Percentiles rank a stretch among this genome's conserved stretches.
phyloP scores from a whole-genome alignment of 225 moss, liverwort and hornwort species.

The Rhytidiadelphus loreus region DNA sequence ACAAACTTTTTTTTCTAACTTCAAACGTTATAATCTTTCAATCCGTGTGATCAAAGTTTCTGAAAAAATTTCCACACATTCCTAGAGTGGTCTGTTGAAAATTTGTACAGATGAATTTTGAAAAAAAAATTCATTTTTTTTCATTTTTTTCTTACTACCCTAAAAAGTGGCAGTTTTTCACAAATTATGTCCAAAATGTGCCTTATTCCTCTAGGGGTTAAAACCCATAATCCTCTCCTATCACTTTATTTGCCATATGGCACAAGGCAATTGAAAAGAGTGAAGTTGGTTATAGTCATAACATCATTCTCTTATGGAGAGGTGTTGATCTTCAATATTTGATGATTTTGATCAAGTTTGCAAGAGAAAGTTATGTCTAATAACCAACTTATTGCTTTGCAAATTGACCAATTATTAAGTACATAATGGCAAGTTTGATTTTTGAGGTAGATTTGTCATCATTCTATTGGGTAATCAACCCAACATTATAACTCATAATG shows the following conservation, averaged over 20 bases:
- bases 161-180: too few species aligned
- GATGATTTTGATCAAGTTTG: background rate
- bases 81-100: too few species aligned
- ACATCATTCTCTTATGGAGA: background rate
- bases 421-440: background rate
- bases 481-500: fast-evolving
- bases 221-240: background rate
- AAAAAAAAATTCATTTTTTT: too few species aligned
- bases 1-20: too few species aligned
- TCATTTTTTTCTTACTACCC: too few species aligned
- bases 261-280: background rate
- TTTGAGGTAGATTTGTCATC: background rate
- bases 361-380: background rate
- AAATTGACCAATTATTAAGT: background rate
- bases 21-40: too few species aligned
- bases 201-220: too few species aligned
- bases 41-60: too few species aligned
- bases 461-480: background rate
- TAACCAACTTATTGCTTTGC: fast-evolving
- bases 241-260: background rate
- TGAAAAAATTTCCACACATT: too few species aligned
- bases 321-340: background rate
- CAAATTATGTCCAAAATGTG: too few species aligned
- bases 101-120: too few species aligned
- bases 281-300: background rate